Evolutionary conservation across 805 yeast species (phyloP), one percentile per base, ranked within the genome.

Genomic region (Lachancea nothofagi): DNA sequence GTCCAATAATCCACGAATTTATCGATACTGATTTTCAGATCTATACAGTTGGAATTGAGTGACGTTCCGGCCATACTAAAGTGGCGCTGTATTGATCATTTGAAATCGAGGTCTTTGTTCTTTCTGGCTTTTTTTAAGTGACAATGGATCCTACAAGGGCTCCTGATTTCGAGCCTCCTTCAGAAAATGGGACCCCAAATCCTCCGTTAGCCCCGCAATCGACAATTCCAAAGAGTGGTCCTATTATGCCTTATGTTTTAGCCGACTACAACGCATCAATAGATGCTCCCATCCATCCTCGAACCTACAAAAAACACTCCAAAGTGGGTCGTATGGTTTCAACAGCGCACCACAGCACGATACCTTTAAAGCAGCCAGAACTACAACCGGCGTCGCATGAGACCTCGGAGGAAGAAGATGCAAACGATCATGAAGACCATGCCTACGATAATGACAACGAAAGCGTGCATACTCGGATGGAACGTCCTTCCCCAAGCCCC

Each of bases 101-200:
- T n/a, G n/a, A n/a, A n/a, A n/a, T n/a, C n/a, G n/a, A n/a, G n/a
- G n/a, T n/a, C n/a, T n/a, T n/a, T n/a, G n/a, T n/a, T n/a, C n/a
- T n/a, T n/a, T n/a, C n/a, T n/a, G n/a, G n/a, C n/a, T n/a, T n/a
- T n/a, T n/a, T n/a, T n/a, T n/a, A n/a, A n/a, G n/a, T n/a, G n/a
- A n/a, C n/a, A n/a, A 88, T 88, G 97, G 97, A 89, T 59, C 97
- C 97, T 17, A 83, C 90, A 3, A 77, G 81, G 62, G 96, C 88
- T 49, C 95, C 96, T 14, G 79, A 87, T 60, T 89, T 87, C 61
- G 77, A 80, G 36, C 95, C 96, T 8, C 95, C 96, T 0, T 78
- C 87, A 12, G 72, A 78, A 39, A 73, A 77, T 47, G 76, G 76
- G 33, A 66, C 75, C 42, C 62, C 74, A 36, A 75, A 73, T 51